These are phyloP conservation scores for Maudiozyma barnettii DNA, from an alignment of 805 yeast species.

Conservation along the genomic window DNA sequence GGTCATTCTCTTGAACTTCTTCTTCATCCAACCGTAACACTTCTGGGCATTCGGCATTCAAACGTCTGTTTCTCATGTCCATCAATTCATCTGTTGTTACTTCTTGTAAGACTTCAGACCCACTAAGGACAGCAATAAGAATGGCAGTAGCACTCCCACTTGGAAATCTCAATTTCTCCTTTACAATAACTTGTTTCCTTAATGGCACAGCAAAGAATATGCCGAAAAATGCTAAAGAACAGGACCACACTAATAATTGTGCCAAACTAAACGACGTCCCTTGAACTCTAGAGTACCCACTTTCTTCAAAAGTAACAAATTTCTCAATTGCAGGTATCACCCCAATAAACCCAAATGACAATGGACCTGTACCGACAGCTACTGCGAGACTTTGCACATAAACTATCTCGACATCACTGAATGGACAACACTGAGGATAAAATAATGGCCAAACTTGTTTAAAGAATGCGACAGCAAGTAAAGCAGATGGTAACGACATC, in stretches of 20 bases:
- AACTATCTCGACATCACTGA: conserved; percentile 90
- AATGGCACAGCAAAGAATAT: conserved; percentile 90
- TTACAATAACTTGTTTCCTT: conserved; percentile 76
- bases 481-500: conserved; percentile 95
- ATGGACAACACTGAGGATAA: conserved; percentile 33
- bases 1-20: not conserved
- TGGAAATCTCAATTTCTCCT: conserved; percentile 83
- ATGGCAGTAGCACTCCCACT: conserved; percentile 96
- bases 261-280: conserved; percentile 32
- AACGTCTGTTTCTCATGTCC: conserved; percentile 27
- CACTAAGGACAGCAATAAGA: conserved; percentile 76
- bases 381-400: conserved; percentile 88
- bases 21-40: conserved; percentile 13
- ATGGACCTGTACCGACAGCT: conserved; percentile 95
- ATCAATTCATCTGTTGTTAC: conserved; percentile 24
- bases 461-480: conserved; percentile 77
- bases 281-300: conserved; percentile 38
- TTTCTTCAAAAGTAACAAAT: conserved; percentile 67
- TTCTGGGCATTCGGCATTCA: conserved; percentile 20
- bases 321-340: conserved; percentile 93
- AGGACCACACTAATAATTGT: conserved; percentile 70
- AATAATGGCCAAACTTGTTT: conserved; percentile 38
- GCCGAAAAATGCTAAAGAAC: conserved; percentile 86
- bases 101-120: conserved; percentile 41
- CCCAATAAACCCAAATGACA: conserved; percentile 91